These are phyloP conservation scores for Penstemon newberryi DNA, from an alignment of 257 asterid genomes.

Conservation along the genomic window DNA sequence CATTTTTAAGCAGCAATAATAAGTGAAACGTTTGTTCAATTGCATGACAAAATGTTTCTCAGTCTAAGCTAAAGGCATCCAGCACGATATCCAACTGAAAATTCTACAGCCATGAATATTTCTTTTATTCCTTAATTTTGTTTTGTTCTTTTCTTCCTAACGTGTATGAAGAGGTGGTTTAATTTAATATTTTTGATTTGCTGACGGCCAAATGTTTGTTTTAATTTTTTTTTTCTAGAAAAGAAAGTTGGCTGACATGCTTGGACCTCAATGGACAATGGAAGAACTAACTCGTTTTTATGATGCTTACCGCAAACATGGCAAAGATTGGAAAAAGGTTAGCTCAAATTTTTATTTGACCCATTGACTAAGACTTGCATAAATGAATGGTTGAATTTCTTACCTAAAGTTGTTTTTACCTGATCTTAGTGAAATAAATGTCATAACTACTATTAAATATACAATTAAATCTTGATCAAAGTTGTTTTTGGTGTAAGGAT, in stretches of 20 bases:
- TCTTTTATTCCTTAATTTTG: conserved; percentile 3
- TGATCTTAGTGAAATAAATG: conserved; percentile 9
- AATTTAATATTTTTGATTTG: neutral
- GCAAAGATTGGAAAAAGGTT: conserved; percentile 93
- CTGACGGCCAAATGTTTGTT: neutral
- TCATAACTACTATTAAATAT: conserved; percentile 9
- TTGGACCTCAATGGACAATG: conserved; percentile 82
- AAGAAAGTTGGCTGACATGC: conserved; percentile 80
- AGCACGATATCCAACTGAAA: too few relatives aligned
- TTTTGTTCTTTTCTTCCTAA: neutral
- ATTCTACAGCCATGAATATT: conserved; percentile 13
- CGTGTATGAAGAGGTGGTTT: neutral
- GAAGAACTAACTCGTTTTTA: conserved; percentile 82
- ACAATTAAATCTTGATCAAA: conserved; percentile 8
- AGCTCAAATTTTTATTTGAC: conserved; percentile 30
- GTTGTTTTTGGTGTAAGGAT: conserved; percentile 10
- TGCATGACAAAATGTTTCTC: neutral
- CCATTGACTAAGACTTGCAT: conserved; percentile 19
- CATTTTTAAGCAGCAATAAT: conserved; percentile 8
- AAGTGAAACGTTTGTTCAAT: neutral
- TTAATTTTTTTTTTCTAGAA: conserved; percentile 45
- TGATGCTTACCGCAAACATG: conserved; percentile 78
- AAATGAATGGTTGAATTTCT: conserved; percentile 25
- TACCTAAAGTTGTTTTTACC: conserved; percentile 12
- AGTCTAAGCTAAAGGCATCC: neutral